Evolutionary conservation across 305 asterid genomes (phyloP), one percentile per base, ranked within the genome.

Genomic region (Fraxinus albicans): DNA sequence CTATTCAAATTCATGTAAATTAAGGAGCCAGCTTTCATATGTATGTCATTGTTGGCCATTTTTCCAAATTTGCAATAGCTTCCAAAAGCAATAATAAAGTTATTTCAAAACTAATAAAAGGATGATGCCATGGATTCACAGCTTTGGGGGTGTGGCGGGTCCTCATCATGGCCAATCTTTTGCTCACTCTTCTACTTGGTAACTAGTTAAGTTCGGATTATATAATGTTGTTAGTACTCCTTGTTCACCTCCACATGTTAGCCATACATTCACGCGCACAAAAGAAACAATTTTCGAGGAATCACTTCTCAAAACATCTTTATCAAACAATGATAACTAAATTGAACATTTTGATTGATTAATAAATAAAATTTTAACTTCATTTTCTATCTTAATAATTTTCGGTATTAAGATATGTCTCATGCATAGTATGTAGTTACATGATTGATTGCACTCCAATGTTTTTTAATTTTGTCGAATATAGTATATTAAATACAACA

Each of bases 51-150:
- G 87, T 73, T 27, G 38, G 73, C 58, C 69, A 27, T 73, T 63
- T 83, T 53, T 42, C 78, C 78, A 60, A 34, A 63, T 36, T 65
- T 73, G 77, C 84, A 21, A 73, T 77, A 81, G 40, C 87, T 77
- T 84, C 87, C 83, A 84, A 81, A 25, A 40, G 36, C 72, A 76
- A 84, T 35, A 63, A 63, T 40, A 42, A 42, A 42, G 72, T 23
- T 23, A 0, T 23, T n/a, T 23, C 72, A 8, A 76, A 33, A 76
- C 81, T 36, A 47, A 60, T 65, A 76, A 69, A 34, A 72, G 12
- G 29, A 34, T 21, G 72, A 23, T 19, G 13, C 72, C 72, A 21
- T 23, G 72, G 31, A 63, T 8, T 63, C 72, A 2, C 29, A 63
- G 72, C 33, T 63, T 8, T 19, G 38, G 13, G 72, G 33, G 72